Base-by-base conservation (phyloP, 768 basidiomycete species). In the Tricholoma flavovirens region DNA sequence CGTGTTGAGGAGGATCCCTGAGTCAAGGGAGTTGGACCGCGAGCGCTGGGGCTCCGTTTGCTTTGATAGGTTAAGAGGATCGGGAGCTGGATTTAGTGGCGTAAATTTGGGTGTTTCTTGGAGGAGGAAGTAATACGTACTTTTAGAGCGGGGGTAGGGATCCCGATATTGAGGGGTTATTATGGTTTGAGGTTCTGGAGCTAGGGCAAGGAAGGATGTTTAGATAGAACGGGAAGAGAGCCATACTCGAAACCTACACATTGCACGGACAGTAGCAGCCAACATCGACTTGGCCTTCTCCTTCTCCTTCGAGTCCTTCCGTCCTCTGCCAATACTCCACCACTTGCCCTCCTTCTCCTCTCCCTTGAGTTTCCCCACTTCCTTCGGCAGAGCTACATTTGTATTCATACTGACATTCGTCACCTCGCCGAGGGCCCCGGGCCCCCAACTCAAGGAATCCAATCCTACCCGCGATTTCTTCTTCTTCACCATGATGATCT, bases 241-340 rank as follows among this genome's bases (percentile, higher is more conserved):
- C 2, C 24, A 26, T 3, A 26, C 24, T 26, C 24, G 6, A 51
- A 17, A 70, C 72, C 4, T 69, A 83, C 82, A 72, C 66, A 79
- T 79, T 6, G 73, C 68, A 49, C 75, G 72, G 30, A 69, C 62
- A 46, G 66, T 60, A 5, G 62, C 60, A 45, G 69, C 67, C 17
- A 69, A 64, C 57, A 73, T 73, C 24, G 72, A 69, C 51, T 74
- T 72, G 32, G 74, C 70, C 59, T 70, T 67, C 59, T 73, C 69
- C 59, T 77, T 77, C 14, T 71, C 75, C 69, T 81, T 82, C 63
- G 82, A 83, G 55, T 88, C 88, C 65, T 84, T 90, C 61, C 86
- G 71, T 9, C 87, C 87, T 12, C 87, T 73, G 5, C 87, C 84
- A 56, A 92, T 84, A 59, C 80, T 91, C 90, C 89, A 92, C 88